Conservation (phyloP, 768 basidiomycete genomes). For the Rhodotorula paludigena region DNA sequence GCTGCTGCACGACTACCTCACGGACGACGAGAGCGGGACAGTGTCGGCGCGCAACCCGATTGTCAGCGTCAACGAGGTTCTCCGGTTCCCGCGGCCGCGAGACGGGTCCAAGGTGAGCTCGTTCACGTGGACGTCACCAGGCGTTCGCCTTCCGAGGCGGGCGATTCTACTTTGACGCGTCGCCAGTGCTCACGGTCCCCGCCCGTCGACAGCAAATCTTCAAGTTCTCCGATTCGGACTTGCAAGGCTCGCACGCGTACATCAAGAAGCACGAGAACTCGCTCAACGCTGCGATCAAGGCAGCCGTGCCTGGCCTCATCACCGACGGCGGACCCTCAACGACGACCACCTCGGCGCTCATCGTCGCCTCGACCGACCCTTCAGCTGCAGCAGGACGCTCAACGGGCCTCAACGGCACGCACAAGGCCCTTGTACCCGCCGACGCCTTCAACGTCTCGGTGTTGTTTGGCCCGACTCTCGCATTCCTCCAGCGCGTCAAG, state of each 20-base stretch:
- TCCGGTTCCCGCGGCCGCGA: slow-evolving; percentile 75
- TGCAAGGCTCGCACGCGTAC: slow-evolving; percentile 61
- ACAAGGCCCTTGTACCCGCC: slow-evolving; percentile 76
- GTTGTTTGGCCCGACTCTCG: slow-evolving; percentile 87
- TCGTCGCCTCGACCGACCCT: slow-evolving; percentile 55
- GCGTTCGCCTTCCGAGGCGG: too few species aligned
- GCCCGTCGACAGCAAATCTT: slow-evolving; percentile 63
- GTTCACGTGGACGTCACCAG: too few species aligned
- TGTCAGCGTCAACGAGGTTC: slow-evolving; percentile 85
- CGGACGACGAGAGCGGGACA: slow-evolving; percentile 79
- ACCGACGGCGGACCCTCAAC: slow-evolving; percentile 55
- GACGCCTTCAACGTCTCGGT: slow-evolving; percentile 92
- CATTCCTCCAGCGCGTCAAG: slow-evolving; percentile 70
- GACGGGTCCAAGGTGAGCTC: slow-evolving; percentile 69
- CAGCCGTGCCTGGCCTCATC: slow-evolving; percentile 90
- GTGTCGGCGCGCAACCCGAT: slow-evolving; percentile 78
- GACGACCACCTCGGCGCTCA: slow-evolving; percentile 26
- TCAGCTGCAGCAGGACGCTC: slow-evolving; percentile 41
- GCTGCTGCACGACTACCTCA: slow-evolving; percentile 79
- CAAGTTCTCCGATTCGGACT: slow-evolving; percentile 84
- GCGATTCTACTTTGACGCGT: too few species aligned
- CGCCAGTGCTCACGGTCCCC: too few species aligned
- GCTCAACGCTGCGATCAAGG: slow-evolving; percentile 71
- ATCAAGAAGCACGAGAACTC: slow-evolving; percentile 77
- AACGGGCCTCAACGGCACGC: slow-evolving; percentile 64